Evolutionary conservation across 495 filamentous ascomycete species (phyloP).

Genomic region (Daldinia childiae): DNA sequence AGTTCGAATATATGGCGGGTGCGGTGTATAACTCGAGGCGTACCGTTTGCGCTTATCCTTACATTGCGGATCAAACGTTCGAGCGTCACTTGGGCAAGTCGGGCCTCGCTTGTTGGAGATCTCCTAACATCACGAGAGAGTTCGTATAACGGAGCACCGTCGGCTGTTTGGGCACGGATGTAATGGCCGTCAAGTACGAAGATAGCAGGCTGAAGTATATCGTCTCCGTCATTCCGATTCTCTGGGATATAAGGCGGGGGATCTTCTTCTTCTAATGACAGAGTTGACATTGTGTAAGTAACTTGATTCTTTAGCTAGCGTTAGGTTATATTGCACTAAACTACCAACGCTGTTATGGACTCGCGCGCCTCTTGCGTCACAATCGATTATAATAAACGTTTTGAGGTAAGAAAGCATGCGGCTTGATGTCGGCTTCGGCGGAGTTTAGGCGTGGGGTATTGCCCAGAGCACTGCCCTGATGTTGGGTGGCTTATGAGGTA

Average conservation of each 20-base stretch:
- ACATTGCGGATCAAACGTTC: constrained; percentile 45
- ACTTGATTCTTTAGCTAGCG: not conserved
- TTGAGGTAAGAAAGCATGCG: constrained; percentile 11
- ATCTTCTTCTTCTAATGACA: constrained; percentile 9
- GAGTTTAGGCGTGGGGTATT: constrained; percentile 8
- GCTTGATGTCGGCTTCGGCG: not conserved
- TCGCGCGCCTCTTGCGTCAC: not conserved
- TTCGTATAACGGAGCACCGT: constrained; percentile 42
- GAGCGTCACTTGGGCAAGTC: constrained; percentile 45
- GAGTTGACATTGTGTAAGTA: constrained; percentile 17
- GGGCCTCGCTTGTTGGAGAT: constrained; percentile 19
- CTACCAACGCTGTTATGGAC: not conserved
- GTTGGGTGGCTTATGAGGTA: not conserved
- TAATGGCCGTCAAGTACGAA: constrained; percentile 42
- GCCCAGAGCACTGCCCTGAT: not conserved
- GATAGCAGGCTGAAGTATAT: constrained; percentile 43
- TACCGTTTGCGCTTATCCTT: constrained; percentile 33
- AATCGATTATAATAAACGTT: not conserved
- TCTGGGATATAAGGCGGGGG: constrained; percentile 35
- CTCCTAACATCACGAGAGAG: constrained; percentile 39
- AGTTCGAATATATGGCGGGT: constrained; percentile 45
- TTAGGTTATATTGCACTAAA: not conserved
- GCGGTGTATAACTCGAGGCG: constrained; percentile 29
- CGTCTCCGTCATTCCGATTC: constrained; percentile 38
- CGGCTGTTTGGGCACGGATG: constrained; percentile 40